Evolutionary conservation across 495 filamentous ascomycete genomes (phyloP).

Genomic region (Neurospora sp.): DNA sequence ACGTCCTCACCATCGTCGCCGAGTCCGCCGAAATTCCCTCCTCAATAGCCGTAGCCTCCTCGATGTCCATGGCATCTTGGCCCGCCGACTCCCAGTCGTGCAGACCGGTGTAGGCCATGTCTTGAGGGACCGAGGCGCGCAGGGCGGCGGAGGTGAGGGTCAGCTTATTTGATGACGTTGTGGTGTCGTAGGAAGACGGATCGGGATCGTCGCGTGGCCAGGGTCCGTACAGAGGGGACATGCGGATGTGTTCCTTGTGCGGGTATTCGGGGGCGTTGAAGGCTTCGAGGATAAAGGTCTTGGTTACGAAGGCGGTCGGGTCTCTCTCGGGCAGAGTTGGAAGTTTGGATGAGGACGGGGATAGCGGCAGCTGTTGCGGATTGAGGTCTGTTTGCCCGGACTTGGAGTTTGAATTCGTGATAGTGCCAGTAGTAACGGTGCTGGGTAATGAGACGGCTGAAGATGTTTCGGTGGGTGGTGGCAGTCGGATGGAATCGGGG

Average conservation of each 20-base stretch:
- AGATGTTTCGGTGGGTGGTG: not conserved
- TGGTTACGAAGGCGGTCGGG: conserved; percentile 1
- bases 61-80: conserved; percentile 3
- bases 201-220: conserved; percentile 23
- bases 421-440: not conserved
- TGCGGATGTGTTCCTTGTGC: conserved; percentile 23
- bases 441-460: not conserved
- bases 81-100: conserved; percentile 39
- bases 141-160: conserved; percentile 26
- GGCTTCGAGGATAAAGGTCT: conserved; percentile 29
- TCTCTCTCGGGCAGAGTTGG: not conserved
- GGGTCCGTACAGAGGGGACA: conserved; percentile 31
- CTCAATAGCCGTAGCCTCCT: not conserved
- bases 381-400: not conserved
- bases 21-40: not conserved
- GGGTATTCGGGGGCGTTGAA: conserved; percentile 24
- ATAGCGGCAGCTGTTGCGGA: not conserved
- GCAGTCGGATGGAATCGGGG: not conserved
- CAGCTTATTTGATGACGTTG: conserved; percentile 1
- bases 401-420: not conserved
- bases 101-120: conserved; percentile 27
- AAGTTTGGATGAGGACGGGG: not conserved
- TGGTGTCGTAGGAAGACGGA: not conserved
- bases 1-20: not conserved
- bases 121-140: conserved; percentile 21